Percentiles rank a stretch among this genome's conserved stretches.
Evolutionary conservation across 768 basidiomycete species (phyloP).

Genomic region (Russula abietina): DNA sequence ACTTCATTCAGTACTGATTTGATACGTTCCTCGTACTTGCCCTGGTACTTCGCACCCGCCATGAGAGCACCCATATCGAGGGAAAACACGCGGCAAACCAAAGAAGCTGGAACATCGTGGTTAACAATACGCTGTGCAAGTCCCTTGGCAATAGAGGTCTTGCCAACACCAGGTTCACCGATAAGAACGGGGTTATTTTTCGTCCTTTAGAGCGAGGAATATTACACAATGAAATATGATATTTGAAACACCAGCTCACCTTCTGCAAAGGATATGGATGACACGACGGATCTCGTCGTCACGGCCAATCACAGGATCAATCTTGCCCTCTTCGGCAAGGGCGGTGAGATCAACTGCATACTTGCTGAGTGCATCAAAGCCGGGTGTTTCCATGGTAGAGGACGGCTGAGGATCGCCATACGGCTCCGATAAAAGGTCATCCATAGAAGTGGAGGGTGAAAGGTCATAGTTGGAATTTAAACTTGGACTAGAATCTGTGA

Average conservation of each 20-base stretch:
- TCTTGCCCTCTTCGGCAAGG: conserved; percentile 84
- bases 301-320: conserved; percentile 92
- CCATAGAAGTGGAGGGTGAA: too few species aligned
- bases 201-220: conserved; percentile 50
- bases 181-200: conserved; percentile 98
- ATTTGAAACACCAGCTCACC: conserved; percentile 35
- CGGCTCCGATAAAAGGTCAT: too few species aligned
- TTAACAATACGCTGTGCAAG: conserved; percentile 94
- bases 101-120: conserved; percentile 75
- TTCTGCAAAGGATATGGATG: conserved; percentile 76
- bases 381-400: too few species aligned
- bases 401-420: too few species aligned
- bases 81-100: conserved; percentile 72
- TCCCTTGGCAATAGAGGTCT: conserved; percentile 92
- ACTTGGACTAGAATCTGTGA: too few species aligned
- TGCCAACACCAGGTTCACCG: conserved; percentile 92
- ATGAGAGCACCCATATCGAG: conserved; percentile 95
- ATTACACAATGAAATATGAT: not conserved
- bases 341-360: conserved; percentile 83
- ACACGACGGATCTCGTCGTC: conserved; percentile 87
- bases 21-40: conserved; percentile 94
- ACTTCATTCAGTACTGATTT: conserved; percentile 90
- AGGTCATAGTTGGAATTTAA: too few species aligned
- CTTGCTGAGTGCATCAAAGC: conserved; percentile 89
- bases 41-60: conserved; percentile 90